Evolutionary conservation across 148 eudicot genomes (phyloP), one percentile per base, ranked within the genome.

Genomic region (Fagopyrum tataricum): DNA sequence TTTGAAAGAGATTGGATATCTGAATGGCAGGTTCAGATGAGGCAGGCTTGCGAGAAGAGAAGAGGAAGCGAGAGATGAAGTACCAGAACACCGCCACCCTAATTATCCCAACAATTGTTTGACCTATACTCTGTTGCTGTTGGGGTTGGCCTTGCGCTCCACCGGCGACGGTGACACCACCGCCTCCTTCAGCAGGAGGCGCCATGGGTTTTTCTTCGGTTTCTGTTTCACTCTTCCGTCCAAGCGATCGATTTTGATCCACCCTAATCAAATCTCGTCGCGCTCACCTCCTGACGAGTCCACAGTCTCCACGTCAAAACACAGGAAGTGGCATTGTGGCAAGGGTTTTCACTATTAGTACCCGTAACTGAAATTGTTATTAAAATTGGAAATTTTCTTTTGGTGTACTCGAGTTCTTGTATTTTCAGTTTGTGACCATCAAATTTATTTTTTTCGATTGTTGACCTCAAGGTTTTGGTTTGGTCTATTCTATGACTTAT

Each of bases 71-170:
- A 14, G 99, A 96, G 15, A 93, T 89, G 73, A 96, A 96, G 83
- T 90, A 96, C 88, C 96, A 90, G 70, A 96, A 86, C 2, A 96
- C 86, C 21, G 88, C 91, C 49, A 96, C 79, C 66, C 96, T 85
- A 15, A 96, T 86, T 4, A 96, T 76, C 18, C 97, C 99, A 0
- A 86, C 71, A 1, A 96, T 76, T 26, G 90, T 79, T 78, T 86
- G 84, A 0, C 96, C 91, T 23, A 86, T 46, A 0, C 97, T 82
- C 4, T 47, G 67, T 53, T 70, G 87, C 78, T 76, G 88, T 64
- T 71, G 82, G 39, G 9, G 66, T 59, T 59, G 69, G n/a, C 20
- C 69, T 37, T 31, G 39, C 7, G 17, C 69, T 31, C 69, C 69
- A 48, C 42, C 69, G 62, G 31, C 77, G 21, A 62, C 77, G 20